Conservation (phyloP, 108 stramenopile genomes). For the Cyclostephanos tholiformis region DNA sequence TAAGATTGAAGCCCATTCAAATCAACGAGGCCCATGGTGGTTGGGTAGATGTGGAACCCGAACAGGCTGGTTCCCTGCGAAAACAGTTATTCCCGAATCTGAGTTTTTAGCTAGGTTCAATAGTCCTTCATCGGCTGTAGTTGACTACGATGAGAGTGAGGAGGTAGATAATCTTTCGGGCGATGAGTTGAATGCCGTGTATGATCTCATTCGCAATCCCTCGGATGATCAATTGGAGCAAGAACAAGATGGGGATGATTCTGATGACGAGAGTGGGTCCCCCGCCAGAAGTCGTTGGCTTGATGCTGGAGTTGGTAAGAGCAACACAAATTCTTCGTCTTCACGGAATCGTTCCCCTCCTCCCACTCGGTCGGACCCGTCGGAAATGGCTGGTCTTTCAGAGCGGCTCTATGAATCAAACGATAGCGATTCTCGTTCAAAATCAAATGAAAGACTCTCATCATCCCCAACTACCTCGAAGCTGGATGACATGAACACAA, state of each 20-base stretch:
- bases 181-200: slow-evolving; percentile 36
- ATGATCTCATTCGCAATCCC: slow-evolving; percentile 54
- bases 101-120: slow-evolving; percentile 30
- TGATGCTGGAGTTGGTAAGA: slow-evolving; percentile 3
- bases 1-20: slow-evolving; percentile 47
- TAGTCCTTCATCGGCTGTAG: slow-evolving; percentile 7
- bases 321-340: neutral
- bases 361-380: slow-evolving; percentile 30
- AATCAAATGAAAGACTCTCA: neutral
- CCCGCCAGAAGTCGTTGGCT: slow-evolving; percentile 38
- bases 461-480: neutral
- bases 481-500: neutral
- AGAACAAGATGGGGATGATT: slow-evolving; percentile 12
- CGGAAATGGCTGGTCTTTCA: slow-evolving; percentile 24
- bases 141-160: slow-evolving; percentile 23
- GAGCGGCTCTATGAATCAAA: slow-evolving; percentile 19
- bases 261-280: slow-evolving; percentile 9
- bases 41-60: slow-evolving; percentile 45
- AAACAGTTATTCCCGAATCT: slow-evolving; percentile 48
- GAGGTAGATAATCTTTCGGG: slow-evolving; percentile 20
- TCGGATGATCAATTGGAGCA: slow-evolving; percentile 43
- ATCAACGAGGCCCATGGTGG: slow-evolving; percentile 55
- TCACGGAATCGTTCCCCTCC: slow-evolving; percentile 24
- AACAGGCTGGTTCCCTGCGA: slow-evolving; percentile 53
- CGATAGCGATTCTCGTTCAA: slow-evolving; percentile 4